Evolutionary conservation across 2,329 filamentous ascomycete genomes (phyloP).

Genomic region (Exophiala sideris): DNA sequence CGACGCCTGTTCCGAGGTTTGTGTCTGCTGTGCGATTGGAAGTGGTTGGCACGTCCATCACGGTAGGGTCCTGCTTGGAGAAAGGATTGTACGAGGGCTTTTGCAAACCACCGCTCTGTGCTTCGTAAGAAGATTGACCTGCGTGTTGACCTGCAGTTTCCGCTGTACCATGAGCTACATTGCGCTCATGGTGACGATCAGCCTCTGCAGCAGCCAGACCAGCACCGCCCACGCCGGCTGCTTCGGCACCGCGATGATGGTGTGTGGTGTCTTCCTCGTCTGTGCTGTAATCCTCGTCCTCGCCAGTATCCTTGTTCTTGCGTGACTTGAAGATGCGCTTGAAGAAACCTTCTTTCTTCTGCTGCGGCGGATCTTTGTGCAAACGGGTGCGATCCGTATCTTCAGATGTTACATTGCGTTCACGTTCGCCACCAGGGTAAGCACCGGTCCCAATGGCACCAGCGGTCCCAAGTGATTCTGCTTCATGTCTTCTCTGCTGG

Average conservation of each 20-base stretch:
- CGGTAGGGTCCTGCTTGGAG: slow-evolving; percentile 12
- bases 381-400: slow-evolving; percentile 18
- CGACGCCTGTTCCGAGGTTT: background rate
- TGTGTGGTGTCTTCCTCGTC: slow-evolving; percentile 22
- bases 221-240: slow-evolving; percentile 2
- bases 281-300: slow-evolving; percentile 26
- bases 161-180: slow-evolving; percentile 2
- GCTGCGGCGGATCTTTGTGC: slow-evolving; percentile 19
- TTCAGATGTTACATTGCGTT: slow-evolving; percentile 2
- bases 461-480: background rate
- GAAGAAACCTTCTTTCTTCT: slow-evolving; percentile 27
- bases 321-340: slow-evolving; percentile 28
- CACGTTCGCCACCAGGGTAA: background rate
- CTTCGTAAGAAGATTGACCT: slow-evolving; percentile 7
- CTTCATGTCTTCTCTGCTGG: background rate
- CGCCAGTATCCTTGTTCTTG: slow-evolving; percentile 29
- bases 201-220: slow-evolving; percentile 7
- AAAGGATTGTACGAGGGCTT: slow-evolving; percentile 26
- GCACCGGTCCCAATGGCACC: background rate
- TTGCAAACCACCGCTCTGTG: slow-evolving; percentile 12
- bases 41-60: background rate
- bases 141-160: background rate
- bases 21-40: background rate
- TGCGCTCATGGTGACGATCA: background rate
- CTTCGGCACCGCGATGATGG: slow-evolving; percentile 5